A percentile compares a stretch with the other conserved stretches of the same genome.
phyloP scores from a whole-genome alignment of 805 yeast species.

The Saccharomycopsis sp. region DNA sequence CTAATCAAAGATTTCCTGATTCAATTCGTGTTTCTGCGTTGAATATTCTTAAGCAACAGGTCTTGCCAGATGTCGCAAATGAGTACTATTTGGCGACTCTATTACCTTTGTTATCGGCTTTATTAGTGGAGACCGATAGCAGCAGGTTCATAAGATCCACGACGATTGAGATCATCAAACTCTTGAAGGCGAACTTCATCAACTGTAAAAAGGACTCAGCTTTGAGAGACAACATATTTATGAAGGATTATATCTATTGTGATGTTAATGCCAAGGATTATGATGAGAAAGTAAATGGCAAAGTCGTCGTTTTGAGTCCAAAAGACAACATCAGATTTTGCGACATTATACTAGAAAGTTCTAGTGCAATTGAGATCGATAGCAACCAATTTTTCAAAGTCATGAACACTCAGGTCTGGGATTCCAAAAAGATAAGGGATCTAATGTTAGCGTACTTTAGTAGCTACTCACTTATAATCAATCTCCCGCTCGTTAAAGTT shows the following conservation, averaged over 20 bases:
- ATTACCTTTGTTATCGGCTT: constrained; percentile 51
- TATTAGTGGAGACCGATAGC: constrained; percentile 38
- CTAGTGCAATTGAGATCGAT: constrained; percentile 44
- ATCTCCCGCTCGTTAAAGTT: constrained; percentile 51
- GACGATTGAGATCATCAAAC: constrained; percentile 45
- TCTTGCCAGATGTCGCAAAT: constrained; percentile 17
- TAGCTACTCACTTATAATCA: constrained; percentile 51
- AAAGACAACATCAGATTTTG: constrained; percentile 51
- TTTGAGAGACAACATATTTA: constrained; percentile 28
- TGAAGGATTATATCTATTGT: constrained; percentile 56
- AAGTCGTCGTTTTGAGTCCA: constrained; percentile 45
- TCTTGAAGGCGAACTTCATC: constrained; percentile 57
- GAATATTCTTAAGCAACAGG: constrained; percentile 31
- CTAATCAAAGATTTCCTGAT: constrained; percentile 53
- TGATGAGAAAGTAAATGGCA: constrained; percentile 34
- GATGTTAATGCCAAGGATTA: constrained; percentile 23
- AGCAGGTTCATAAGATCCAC: constrained; percentile 47
- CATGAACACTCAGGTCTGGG: constrained; percentile 29
- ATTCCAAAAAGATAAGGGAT: constrained; percentile 49
- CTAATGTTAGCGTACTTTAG: constrained; percentile 58
- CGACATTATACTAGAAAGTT: constrained; percentile 31
- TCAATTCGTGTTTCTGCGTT: constrained; percentile 48
- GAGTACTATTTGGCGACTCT: constrained; percentile 37
- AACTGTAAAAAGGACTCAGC: constrained; percentile 21
- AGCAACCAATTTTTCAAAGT: constrained; percentile 36